Percentiles rank a stretch among this genome's conserved stretches.
Conservation (phyloP, 768 basidiomycete species). For the Tylopilus plumbeoviolaceoides region DNA sequence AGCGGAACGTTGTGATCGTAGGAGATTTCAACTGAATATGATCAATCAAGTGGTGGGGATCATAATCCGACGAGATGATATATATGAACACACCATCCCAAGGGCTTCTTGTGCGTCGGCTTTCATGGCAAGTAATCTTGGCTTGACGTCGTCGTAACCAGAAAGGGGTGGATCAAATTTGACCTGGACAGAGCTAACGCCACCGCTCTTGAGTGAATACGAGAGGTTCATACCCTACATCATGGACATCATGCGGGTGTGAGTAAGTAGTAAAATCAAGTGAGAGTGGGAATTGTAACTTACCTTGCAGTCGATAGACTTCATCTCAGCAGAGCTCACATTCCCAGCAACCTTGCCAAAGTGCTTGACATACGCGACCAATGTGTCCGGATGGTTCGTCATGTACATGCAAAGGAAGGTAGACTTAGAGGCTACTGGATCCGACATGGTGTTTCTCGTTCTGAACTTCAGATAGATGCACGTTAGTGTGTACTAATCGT, state of each 20-base stretch:
- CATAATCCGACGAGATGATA: not conserved
- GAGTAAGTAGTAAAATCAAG: no score
- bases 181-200: conserved; percentile 46
- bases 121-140: conserved; percentile 76
- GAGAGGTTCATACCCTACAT: conserved; percentile 64
- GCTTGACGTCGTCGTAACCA: conserved; percentile 80
- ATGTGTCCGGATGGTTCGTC: conserved; percentile 77
- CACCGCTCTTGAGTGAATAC: conserved; percentile 51
- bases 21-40: conserved; percentile 56
- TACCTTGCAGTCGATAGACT: conserved; percentile 63
- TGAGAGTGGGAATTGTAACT: conserved; percentile 5
- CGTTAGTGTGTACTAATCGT: no score
- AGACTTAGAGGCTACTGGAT: conserved; percentile 74
- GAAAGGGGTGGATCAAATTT: conserved; percentile 66
- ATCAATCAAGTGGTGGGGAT: not conserved
- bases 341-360: conserved; percentile 58
- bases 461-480: not conserved
- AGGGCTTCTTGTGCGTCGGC: conserved; percentile 73
- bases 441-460: conserved; percentile 41
- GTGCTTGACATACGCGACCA: conserved; percentile 80
- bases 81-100: conserved; percentile 57
- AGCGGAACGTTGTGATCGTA: conserved; percentile 51
- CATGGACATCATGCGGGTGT: not conserved
- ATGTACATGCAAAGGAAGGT: conserved; percentile 80
- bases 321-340: conserved; percentile 66